A percentile compares a stretch with the other conserved stretches of the same genome.
Evolutionary conservation across 768 basidiomycete genomes (phyloP).

Genomic region (Naganishia antarctica): DNA sequence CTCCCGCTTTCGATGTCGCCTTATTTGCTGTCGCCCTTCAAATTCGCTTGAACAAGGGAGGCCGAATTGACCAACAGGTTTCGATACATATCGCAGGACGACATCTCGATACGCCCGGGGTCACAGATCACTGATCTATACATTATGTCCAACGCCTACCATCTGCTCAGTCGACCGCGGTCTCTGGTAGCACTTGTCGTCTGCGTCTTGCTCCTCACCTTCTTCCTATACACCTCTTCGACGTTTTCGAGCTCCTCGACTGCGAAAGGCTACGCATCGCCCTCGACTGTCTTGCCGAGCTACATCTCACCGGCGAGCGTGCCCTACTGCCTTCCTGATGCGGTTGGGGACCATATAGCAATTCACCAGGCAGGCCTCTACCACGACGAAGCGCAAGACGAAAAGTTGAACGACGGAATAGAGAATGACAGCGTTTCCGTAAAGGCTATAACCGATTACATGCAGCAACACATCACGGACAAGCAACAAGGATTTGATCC

Average conservation of each 20-base stretch:
- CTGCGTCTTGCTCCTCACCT: neutral
- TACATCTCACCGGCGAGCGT: slow-evolving; percentile 13
- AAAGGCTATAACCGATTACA: slow-evolving; percentile 13
- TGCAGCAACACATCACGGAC: slow-evolving; percentile 13
- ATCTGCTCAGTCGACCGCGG: no score
- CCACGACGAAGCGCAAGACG: no score
- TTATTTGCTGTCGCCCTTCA: no score
- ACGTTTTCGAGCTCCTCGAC: neutral
- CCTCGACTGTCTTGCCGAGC: neutral
- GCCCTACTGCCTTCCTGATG: slow-evolving; percentile 15
- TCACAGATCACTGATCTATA: no score
- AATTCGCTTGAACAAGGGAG: no score
- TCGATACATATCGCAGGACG: no score
- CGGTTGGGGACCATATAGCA: neutral
- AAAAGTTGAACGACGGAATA: neutral
- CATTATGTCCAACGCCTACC: no score
- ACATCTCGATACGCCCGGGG: no score
- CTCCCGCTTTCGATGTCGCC: no score
- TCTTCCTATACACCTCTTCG: neutral
- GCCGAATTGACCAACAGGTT: no score
- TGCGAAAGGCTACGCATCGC: neutral
- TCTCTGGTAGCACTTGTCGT: no score
- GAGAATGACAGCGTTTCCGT: slow-evolving; percentile 3
- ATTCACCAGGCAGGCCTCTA: neutral
- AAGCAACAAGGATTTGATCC: slow-evolving; percentile 19